These are phyloP conservation scores for Lactarius psammicola DNA, from an alignment of 768 basidiomycete genomes.

Conservation along the genomic window DNA sequence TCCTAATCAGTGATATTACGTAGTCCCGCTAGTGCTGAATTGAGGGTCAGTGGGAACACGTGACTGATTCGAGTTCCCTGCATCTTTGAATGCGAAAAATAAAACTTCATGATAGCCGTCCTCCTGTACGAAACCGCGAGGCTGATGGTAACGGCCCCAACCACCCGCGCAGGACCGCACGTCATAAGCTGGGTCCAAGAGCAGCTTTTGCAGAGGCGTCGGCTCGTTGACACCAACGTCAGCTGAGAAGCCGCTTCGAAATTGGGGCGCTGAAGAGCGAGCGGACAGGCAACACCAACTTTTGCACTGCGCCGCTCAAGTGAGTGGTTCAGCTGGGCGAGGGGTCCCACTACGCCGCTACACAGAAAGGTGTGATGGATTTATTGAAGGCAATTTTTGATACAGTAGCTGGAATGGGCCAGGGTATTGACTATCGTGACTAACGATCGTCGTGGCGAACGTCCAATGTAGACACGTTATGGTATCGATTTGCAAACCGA, in stretches of 20 bases:
- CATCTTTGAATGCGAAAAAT: not conserved
- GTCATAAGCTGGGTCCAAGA: not conserved
- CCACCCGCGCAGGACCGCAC: no score
- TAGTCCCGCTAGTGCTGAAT: not conserved
- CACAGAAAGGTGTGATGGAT: not conserved
- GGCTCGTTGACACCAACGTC: not conserved
- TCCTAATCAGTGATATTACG: no score
- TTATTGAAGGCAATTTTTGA: no score
- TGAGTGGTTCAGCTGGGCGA: not conserved
- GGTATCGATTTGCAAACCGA: not conserved
- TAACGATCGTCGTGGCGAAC: not conserved
- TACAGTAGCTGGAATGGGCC: no score
- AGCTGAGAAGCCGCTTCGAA: not conserved
- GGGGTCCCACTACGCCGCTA: not conserved
- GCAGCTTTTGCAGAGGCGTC: not conserved
- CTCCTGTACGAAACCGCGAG: no score
- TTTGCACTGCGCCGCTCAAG: not conserved
- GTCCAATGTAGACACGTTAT: not conserved
- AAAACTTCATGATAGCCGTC: no score
- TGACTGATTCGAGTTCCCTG: not conserved
- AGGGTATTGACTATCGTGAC: not conserved
- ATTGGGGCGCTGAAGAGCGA: not conserved
- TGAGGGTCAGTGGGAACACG: not conserved
- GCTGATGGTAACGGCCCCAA: not conserved
- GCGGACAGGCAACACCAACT: not conserved